Evolutionary conservation across 2,329 filamentous ascomycete species (phyloP).

Genomic region (Waltergamsia citrina): DNA sequence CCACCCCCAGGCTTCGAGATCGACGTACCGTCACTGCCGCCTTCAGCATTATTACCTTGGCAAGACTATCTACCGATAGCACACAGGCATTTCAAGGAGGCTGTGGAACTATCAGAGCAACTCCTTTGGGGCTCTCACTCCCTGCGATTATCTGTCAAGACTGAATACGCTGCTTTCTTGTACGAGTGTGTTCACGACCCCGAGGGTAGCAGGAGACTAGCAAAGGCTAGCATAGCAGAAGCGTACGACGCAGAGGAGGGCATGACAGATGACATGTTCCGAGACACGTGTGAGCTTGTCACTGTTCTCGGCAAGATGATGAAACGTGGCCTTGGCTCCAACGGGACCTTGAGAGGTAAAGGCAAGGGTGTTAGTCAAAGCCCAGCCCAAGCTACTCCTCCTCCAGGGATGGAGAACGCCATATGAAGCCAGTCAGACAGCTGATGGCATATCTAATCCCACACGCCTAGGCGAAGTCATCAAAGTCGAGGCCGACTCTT

Average conservation of each 20-base stretch:
- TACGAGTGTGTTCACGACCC: constrained; percentile 87
- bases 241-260: constrained; percentile 87
- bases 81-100: constrained; percentile 70
- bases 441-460: too few relatives aligned
- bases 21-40: constrained; percentile 29
- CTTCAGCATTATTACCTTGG: constrained; percentile 71
- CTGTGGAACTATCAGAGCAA: constrained; percentile 61
- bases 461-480: too few relatives aligned
- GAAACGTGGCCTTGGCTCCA: constrained; percentile 54
- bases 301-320: constrained; percentile 82
- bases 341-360: constrained; percentile 20
- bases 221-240: constrained; percentile 75
- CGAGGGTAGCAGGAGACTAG: constrained; percentile 65
- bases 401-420: constrained; percentile 32
- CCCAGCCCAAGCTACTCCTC: constrained; percentile 12
- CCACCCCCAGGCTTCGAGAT: constrained; percentile 45
- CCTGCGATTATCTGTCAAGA: constrained; percentile 77
- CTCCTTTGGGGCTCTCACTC: constrained; percentile 84
- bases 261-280: constrained; percentile 92
- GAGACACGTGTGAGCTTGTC: constrained; percentile 82
- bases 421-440: constrained; percentile 17
- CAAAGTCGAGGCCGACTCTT: too few relatives aligned
- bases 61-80: constrained; percentile 78
- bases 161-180: constrained; percentile 86
- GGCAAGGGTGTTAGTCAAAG: constrained; percentile 19